Conservation (phyloP, 352 stramenopile species). For the Globisporangium perplexum region DNA sequence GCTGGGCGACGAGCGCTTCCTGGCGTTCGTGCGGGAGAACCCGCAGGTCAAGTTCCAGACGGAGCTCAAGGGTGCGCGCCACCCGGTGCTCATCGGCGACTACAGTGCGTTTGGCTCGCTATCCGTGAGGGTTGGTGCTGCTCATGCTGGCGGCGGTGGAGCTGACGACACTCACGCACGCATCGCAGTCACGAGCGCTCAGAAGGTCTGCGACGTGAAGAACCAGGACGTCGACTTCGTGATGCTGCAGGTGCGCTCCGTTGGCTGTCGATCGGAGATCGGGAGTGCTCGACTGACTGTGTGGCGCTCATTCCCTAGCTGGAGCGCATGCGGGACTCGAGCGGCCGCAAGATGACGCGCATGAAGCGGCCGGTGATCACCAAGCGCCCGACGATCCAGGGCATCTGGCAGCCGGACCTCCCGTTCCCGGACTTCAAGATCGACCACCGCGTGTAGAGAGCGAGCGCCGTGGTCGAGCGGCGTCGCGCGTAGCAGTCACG, state of each 20-base stretch:
- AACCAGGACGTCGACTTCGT: slow-evolving; percentile 85
- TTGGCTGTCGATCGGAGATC: neutral
- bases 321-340: slow-evolving; percentile 80
- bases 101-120: slow-evolving; percentile 42
- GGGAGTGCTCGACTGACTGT: neutral
- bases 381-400: slow-evolving; percentile 76
- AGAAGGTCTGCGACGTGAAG: slow-evolving; percentile 85
- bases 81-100: slow-evolving; percentile 79
- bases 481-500: neutral
- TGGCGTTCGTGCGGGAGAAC: slow-evolving; percentile 84
- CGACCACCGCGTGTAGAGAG: slow-evolving; percentile 43
- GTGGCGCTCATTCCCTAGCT: slow-evolving; percentile 26
- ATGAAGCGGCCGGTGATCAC: slow-evolving; percentile 84
- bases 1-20: slow-evolving; percentile 69
- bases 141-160: no score
- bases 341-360: slow-evolving; percentile 83
- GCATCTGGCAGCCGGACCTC: slow-evolving; percentile 85
- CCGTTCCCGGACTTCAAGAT: slow-evolving; percentile 85
- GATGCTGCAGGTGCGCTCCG: slow-evolving; percentile 60
- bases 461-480: neutral
- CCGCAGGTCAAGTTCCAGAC: slow-evolving; percentile 83
- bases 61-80: slow-evolving; percentile 75
- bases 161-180: neutral
- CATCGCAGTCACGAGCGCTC: slow-evolving; percentile 62
- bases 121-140: neutral